phyloP scores from a whole-genome alignment of 805 yeast genomes.

The Schwanniomyces vanrijiae region DNA sequence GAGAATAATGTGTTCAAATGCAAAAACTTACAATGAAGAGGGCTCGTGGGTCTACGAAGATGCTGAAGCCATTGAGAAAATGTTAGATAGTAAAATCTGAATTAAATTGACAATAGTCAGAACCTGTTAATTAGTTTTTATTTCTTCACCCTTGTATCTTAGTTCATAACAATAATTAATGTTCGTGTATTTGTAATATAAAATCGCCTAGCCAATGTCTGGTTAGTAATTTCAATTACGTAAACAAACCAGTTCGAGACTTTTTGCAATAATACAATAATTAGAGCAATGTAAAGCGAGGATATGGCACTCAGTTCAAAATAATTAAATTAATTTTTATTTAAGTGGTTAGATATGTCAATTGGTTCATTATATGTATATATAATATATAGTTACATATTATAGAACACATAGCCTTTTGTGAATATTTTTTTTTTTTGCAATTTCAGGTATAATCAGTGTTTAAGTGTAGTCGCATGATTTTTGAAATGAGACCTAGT shows the following conservation, averaged over 20 bases:
- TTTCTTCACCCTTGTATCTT: neutral
- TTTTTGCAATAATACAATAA: neutral
- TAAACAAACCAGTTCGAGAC: neutral
- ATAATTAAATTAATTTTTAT: too few species aligned
- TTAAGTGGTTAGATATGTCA: too few species aligned
- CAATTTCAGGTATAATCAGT: too few species aligned
- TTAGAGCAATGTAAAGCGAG: neutral
- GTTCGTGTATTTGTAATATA: neutral
- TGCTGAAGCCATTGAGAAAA: conserved; percentile 47
- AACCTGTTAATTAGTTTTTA: neutral
- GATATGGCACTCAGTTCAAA: too few species aligned
- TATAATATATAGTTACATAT: too few species aligned
- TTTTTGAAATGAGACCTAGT: neutral
- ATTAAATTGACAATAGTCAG: neutral
- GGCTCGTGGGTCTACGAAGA: conserved; percentile 64
- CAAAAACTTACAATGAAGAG: conserved; percentile 68
- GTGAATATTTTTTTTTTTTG: too few species aligned
- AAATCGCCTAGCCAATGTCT: neutral
- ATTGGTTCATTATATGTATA: too few species aligned
- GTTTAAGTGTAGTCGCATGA: too few species aligned
- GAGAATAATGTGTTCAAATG: conserved; percentile 67
- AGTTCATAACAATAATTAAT: neutral
- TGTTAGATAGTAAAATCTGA: conserved; percentile 18
- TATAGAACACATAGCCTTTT: too few species aligned
- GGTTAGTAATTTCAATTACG: neutral